These are phyloP conservation scores for Eucalyptus viminalis DNA, from an alignment of 345 rosid genomes.

Conservation along the genomic window DNA sequence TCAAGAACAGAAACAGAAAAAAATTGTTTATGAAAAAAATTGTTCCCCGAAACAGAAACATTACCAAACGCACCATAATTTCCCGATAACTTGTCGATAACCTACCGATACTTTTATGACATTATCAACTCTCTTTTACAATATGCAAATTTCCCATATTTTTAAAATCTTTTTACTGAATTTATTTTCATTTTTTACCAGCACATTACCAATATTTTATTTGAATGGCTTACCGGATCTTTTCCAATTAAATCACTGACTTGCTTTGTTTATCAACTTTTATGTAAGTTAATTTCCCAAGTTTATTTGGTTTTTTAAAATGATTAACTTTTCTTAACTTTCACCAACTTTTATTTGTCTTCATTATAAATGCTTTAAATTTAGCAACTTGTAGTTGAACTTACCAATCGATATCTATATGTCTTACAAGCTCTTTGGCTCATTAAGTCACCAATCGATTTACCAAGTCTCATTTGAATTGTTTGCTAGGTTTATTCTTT, in stretches of 20 bases:
- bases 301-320: not conserved
- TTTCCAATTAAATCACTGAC: not conserved
- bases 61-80: fast-evolving
- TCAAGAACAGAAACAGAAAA: fast-evolving
- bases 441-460: not conserved
- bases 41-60: no score
- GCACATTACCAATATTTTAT: not conserved
- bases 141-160: not conserved
- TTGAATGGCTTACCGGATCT: not conserved
- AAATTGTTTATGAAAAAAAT: no score
- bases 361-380: not conserved
- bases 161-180: not conserved
- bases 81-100: not conserved
- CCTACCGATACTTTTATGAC: not conserved
- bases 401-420: not conserved
- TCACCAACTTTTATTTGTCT: not conserved
- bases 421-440: not conserved
- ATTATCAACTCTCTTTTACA: not conserved
- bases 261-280: not conserved
- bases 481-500: not conserved
- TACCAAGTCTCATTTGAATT: not conserved
- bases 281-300: not conserved
- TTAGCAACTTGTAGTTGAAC: not conserved
- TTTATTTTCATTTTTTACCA: not conserved
- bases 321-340: not conserved